phyloP scores from a whole-genome alignment of 192 early-diverging fungal genomes.

The Cetraspora pellucida region DNA sequence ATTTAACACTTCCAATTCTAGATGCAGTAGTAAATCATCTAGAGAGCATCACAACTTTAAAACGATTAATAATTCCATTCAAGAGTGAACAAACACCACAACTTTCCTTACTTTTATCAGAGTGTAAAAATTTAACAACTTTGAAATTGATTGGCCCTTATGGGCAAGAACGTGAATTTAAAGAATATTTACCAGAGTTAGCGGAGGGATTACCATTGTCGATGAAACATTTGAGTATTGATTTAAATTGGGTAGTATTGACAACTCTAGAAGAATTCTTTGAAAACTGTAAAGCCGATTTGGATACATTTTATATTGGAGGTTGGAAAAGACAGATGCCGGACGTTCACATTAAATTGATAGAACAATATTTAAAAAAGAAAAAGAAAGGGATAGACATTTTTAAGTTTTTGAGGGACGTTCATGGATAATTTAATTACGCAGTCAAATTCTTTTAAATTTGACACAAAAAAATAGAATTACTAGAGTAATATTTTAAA shows the following conservation, averaged over 20 bases:
- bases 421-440: neutral
- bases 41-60: neutral
- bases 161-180: constrained; percentile 10
- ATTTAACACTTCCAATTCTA: neutral
- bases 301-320: constrained; percentile 10
- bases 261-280: constrained; percentile 11
- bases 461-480: too few species aligned
- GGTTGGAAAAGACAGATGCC: constrained; percentile 6
- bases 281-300: neutral
- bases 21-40: neutral
- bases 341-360: neutral
- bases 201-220: neutral
- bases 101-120: neutral
- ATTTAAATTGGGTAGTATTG: neutral
- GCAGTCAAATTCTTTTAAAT: too few species aligned
- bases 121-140: neutral
- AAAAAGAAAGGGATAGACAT: neutral
- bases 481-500: too few species aligned
- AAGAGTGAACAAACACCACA: neutral
- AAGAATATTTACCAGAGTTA: neutral
- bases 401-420: neutral
- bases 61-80: neutral
- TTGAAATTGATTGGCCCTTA: constrained; percentile 15
- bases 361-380: neutral
- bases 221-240: neutral